phyloP scores from a whole-genome alignment of 2,329 filamentous ascomycete species.

The Trichoderma guizhouense region DNA sequence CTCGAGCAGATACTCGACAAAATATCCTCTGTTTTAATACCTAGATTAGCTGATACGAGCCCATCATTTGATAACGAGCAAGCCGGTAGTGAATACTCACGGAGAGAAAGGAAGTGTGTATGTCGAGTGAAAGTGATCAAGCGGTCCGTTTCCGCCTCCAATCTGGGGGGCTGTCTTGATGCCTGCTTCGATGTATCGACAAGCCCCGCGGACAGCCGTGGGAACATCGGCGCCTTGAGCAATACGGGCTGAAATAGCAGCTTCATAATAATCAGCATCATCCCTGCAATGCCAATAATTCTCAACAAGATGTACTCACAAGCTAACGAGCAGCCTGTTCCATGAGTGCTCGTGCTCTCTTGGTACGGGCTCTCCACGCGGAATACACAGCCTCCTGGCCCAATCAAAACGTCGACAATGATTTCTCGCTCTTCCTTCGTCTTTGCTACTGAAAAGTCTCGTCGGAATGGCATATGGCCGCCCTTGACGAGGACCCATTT shows the following conservation, averaged over 20 bases:
- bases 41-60: background rate
- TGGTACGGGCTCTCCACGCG: conserved; percentile 70
- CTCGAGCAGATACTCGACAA: conserved; percentile 78
- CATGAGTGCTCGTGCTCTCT: conserved; percentile 78
- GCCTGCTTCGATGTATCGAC: conserved; percentile 67
- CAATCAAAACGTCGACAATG: conserved; percentile 75
- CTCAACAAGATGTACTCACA: conserved; percentile 50
- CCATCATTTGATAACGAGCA: rapidly evolving
- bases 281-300: too few species aligned
- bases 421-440: conserved; percentile 57
- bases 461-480: conserved; percentile 77
- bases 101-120: conserved; percentile 66
- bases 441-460: conserved; percentile 56
- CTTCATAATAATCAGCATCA: conserved; percentile 33
- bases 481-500: conserved; percentile 85
- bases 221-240: conserved; percentile 55
- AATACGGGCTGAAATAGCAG: conserved; percentile 73
- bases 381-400: conserved; percentile 51
- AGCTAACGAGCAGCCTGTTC: conserved; percentile 90
- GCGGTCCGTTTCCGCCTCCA: conserved; percentile 66
- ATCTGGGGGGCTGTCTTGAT: conserved; percentile 62
- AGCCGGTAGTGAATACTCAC: conserved; percentile 34
- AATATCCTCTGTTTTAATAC: conserved; percentile 56
- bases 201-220: conserved; percentile 63
- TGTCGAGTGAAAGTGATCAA: conserved; percentile 76